These are phyloP conservation scores for Populus hybrid DNA, from an alignment of 441 rosid species.

Conservation along the genomic window DNA sequence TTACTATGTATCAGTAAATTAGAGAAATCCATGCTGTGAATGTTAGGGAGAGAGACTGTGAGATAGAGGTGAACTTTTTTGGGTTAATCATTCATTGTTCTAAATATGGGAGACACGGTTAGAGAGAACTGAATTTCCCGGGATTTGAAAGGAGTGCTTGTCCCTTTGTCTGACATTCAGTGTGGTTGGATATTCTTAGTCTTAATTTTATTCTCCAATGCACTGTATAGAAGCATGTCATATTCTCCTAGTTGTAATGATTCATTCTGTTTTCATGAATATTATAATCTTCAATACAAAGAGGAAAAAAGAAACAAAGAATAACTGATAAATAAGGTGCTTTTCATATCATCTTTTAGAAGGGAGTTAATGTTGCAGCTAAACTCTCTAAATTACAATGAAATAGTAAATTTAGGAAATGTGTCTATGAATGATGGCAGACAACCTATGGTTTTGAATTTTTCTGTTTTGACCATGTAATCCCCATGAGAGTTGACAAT, in stretches of 20 bases:
- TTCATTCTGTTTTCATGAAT: background rate
- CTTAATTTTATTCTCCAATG: background rate
- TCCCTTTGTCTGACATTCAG: background rate
- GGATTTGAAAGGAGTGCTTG: background rate
- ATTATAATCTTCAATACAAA: background rate
- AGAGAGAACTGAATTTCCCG: background rate
- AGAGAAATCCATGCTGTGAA: too few species aligned
- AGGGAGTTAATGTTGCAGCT: too few species aligned
- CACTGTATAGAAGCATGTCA: background rate
- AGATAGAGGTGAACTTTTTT: too few species aligned
- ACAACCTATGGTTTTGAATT: background rate
- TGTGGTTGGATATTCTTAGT: background rate
- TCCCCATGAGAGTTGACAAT: conserved; percentile 92
- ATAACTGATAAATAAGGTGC: too few species aligned
- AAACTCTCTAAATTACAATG: too few species aligned
- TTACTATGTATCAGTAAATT: too few species aligned
- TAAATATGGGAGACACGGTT: background rate
- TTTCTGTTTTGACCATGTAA: conserved; percentile 52
- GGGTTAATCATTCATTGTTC: background rate
- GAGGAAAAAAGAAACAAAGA: background rate
- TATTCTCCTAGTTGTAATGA: background rate
- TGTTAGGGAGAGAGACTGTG: too few species aligned
- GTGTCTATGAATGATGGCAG: too few species aligned
- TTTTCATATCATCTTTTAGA: too few species aligned
- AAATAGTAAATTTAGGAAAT: too few species aligned